Conservation (phyloP, 371 early-diverging fungal species). For the Mucor indicus region DNA sequence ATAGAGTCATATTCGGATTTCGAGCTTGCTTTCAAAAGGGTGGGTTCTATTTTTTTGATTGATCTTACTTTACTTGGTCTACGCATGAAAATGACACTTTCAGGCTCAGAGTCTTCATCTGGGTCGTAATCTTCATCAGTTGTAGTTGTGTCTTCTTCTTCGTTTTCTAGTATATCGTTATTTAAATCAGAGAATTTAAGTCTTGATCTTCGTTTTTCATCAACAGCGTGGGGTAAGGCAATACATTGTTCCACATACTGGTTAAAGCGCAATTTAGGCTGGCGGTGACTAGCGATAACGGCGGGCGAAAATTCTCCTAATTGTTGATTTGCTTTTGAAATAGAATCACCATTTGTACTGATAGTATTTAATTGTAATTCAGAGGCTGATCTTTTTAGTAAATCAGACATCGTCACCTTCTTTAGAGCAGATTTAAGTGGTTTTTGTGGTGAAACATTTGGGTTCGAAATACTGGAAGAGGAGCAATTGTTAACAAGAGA, state of each 20-base stretch:
- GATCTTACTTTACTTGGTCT: conserved; percentile 14
- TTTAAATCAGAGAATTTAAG: not conserved
- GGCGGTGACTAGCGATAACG: conserved; percentile 52
- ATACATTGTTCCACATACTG: conserved; percentile 66
- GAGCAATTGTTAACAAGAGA: not conserved
- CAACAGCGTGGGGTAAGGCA: conserved; percentile 29
- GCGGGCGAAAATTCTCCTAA: conserved; percentile 50
- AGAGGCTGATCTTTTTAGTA: conserved; percentile 40
- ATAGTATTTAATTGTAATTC: conserved; percentile 34
- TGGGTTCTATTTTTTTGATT: conserved; percentile 42
- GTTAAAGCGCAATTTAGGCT: conserved; percentile 63
- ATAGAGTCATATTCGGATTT: conserved; percentile 24
- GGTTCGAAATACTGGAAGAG: not conserved
- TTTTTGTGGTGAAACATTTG: conserved; percentile 14
- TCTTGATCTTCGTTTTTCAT: conserved; percentile 2
- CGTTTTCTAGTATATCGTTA: not conserved
- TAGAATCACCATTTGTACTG: conserved; percentile 30
- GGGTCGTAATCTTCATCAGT: conserved; percentile 14
- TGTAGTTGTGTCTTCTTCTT: conserved; percentile 3
- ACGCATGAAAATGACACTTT: conserved; percentile 18
- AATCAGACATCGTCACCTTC: conserved; percentile 41
- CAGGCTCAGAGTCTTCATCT: conserved; percentile 17
- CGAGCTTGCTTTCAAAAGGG: conserved; percentile 35
- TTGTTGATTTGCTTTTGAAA: conserved; percentile 44
- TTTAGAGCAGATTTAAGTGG: conserved; percentile 48